Evolutionary conservation across 768 basidiomycete species (phyloP), one percentile per base, ranked within the genome.

Genomic region (Agrocybe pediades): DNA sequence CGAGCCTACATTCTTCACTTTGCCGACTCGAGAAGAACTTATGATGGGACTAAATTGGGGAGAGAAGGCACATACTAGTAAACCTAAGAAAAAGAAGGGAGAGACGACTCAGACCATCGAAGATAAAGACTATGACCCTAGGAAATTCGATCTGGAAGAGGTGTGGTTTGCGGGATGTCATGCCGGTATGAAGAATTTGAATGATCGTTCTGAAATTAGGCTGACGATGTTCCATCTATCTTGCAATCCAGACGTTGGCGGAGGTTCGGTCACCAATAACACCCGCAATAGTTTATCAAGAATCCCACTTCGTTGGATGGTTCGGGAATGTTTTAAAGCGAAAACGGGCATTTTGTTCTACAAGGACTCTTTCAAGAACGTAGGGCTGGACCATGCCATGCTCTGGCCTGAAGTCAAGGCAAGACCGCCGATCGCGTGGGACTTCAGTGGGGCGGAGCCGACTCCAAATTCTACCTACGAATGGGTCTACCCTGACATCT

Each of bases 261-360:
- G 84, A 13, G 82, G 82, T 2, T 78, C 20, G 54, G 77, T 77
- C 1, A 60, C 62, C 15, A 81, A 84, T 55, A 72, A 68, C 2
- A 69, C 67, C 0, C 60, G 61, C 2, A 62, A 75, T 42, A 70
- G 68, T 16, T 74, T 86, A 1, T 76, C 83, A 1, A 75, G 80
- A 42, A 79, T 84, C 33, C 66, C 82, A 0, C 70, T 86, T 6
- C 74, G 80, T 0, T 86, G 88, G 87, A 88, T 89, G 86, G 70
- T 90, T 55, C 80, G 87, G 36, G 79, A 90, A 62, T 81, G 78
- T 54, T 84, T 88, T 75, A 72, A 71, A 44, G 62, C 76, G n/a
- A 59, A 82, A 2, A 75, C 76, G 3, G 86, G 86, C 0, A 85
- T 88, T 56, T 69, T 85, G 59, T 88, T 88, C 68, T 66, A 77